Conservation (phyloP, 345 rosid genomes). For the Anastatica hierochuntica region DNA sequence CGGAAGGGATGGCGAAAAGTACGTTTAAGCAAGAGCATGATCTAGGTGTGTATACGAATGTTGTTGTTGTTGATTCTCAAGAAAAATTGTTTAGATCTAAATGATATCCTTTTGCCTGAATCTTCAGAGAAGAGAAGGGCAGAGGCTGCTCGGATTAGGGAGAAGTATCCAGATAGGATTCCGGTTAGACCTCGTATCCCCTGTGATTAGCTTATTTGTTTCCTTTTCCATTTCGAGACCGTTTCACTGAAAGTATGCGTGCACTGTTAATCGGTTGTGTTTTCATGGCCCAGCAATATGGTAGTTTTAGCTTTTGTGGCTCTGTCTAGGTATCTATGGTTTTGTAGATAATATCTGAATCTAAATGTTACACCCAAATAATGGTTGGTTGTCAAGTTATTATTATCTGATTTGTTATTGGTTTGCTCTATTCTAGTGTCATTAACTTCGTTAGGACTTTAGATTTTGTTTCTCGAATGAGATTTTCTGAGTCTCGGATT, state of each 20-base stretch:
- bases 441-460: neutral
- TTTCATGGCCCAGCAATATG: neutral
- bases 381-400: neutral
- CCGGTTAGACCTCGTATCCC: conserved; percentile 45
- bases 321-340: neutral
- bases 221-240: no score
- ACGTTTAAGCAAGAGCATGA: conserved; percentile 95
- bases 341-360: neutral
- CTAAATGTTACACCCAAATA: neutral
- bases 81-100: neutral
- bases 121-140: conserved; percentile 82
- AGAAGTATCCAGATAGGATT: conserved; percentile 86
- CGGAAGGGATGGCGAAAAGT: conserved; percentile 54
- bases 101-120: neutral
- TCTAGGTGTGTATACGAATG: conserved; percentile 36
- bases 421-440: neutral
- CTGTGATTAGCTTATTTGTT: neutral
- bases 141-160: conserved; percentile 91
- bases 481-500: neutral
- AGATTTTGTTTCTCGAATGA: neutral
- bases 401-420: neutral
- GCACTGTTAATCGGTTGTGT: no score
- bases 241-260: no score
- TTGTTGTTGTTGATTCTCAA: neutral
- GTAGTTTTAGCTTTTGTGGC: neutral